These are phyloP conservation scores for Colletotrichum tofieldiae DNA, from an alignment of 2,329 filamentous ascomycete genomes.

Conservation along the genomic window DNA sequence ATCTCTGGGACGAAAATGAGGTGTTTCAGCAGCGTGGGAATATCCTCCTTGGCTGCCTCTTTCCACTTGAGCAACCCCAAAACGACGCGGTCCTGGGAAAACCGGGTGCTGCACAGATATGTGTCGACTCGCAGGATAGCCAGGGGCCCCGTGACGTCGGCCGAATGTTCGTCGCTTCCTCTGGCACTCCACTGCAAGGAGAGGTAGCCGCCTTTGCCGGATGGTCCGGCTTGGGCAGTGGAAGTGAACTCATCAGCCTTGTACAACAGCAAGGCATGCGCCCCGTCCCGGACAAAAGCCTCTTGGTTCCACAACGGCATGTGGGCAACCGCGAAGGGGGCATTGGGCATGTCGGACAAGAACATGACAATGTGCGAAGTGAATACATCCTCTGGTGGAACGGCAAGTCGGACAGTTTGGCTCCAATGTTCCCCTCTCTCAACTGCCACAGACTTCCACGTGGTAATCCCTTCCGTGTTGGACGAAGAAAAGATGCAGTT, in stretches of 20 bases:
- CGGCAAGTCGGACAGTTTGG: conserved; percentile 86
- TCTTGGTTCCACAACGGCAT: conserved; percentile 94
- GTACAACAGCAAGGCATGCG: conserved; percentile 87
- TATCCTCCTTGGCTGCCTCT: conserved; percentile 78
- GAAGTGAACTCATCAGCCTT: conserved; percentile 93
- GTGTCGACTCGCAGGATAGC: conserved; percentile 86
- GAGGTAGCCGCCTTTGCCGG: conserved; percentile 89
- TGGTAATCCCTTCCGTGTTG: conserved; percentile 83
- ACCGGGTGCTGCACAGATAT: conserved; percentile 93
- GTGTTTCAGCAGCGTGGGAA: conserved; percentile 83
- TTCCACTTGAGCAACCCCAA: conserved; percentile 90
- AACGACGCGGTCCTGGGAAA: conserved; percentile 92
- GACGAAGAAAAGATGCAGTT: conserved; percentile 90
- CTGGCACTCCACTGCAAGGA: conserved; percentile 84
- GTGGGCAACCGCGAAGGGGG: conserved; percentile 92
- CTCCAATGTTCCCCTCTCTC: conserved; percentile 89
- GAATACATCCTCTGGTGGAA: conserved; percentile 85
- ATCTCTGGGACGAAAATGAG: conserved; percentile 96
- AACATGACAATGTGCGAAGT: conserved; percentile 91
- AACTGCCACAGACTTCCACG: conserved; percentile 88
- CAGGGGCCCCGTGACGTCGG: conserved; percentile 84
- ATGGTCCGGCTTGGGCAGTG: conserved; percentile 70
- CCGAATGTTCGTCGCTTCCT: conserved; percentile 76
- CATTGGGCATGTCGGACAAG: conserved; percentile 86
- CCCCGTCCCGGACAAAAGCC: conserved; percentile 90